Base-by-base conservation (phyloP, 2,329 filamentous ascomycete species). In the Massarina eburnea region DNA sequence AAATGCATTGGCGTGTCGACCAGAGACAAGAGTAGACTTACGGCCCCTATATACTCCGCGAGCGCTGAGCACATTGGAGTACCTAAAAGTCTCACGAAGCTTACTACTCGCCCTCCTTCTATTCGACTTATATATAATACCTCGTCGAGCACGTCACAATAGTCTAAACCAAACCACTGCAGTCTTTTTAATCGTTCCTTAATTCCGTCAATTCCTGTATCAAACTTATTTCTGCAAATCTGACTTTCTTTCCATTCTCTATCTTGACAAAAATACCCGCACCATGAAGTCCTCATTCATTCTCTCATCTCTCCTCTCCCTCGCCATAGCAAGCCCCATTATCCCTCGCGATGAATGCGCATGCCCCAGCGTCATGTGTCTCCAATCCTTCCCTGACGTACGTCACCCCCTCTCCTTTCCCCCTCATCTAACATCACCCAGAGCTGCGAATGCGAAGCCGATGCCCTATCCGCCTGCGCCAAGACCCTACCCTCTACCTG, bases 221-320 rank as follows among this genome's bases (percentile, higher is more conserved):
- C 8, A 18, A 14, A 14, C 10, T 22, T 17, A 7, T 15, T 17
- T 39, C 4, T 18, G 12, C n/a, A 15, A n/a, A 26, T 26, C 12
- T 2, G 6, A 21, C 3, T 32, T 30, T 15, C 26, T 2, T 33
- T 22, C 12, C 12, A n/a, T 38, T 38, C 35, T 20, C 7, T 6
- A 12, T 38, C 7, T 20, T 38, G 10, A 27, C 36, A 39, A 12
- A 21, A 27, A 24, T 14, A 30, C 5, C 27, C 5, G 12, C 39
- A 49, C 12, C 18, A 49, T 49, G 46, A 45, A 45, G 18, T 35
- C 36, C 12, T 21, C 36, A 22, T 14, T 46, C 36, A 39, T 49
- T 15, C 18, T 45, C 33, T 35, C 42, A 4, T 33, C 43, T 12
- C 27, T 49, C 20, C 10, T 49, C 24, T 29, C 42, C 3, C 19